phyloP scores from a whole-genome alignment of 192 early-diverging fungal species.

The Dissophora globulifera region DNA sequence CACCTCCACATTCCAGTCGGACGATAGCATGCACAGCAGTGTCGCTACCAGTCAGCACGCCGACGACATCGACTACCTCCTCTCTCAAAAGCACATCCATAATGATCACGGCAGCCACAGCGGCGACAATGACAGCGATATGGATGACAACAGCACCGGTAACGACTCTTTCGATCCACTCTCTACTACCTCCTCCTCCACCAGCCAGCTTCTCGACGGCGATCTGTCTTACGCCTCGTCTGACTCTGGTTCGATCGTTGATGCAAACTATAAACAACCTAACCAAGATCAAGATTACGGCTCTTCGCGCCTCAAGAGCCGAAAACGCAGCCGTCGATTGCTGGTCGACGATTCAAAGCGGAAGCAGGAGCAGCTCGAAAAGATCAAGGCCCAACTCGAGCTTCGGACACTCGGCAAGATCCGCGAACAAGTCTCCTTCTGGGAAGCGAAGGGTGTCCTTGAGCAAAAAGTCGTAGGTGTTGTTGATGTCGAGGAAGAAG shows the following conservation, averaged over 20 bases:
- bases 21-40: neutral
- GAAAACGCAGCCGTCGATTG: constrained; percentile 5
- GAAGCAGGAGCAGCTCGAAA: constrained; percentile 41
- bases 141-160: neutral
- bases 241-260: neutral
- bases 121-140: neutral
- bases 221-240: neutral
- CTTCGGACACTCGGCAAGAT: constrained; percentile 28
- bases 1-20: neutral
- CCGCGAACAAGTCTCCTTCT: constrained; percentile 35
- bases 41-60: neutral
- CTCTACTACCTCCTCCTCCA: neutral
- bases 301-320: neutral
- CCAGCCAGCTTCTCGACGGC: too few species aligned
- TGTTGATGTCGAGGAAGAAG: constrained; percentile 12
- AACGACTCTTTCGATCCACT: neutral
- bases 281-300: too few species aligned
- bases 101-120: neutral
- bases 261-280: too few species aligned
- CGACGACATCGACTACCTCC: neutral
- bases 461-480: constrained; percentile 38
- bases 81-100: neutral
- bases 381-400: constrained; percentile 30
- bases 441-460: constrained; percentile 37
- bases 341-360: constrained; percentile 42